Evolutionary conservation across 2,329 filamentous ascomycete genomes (phyloP).

Genomic region (Fusarium sp.): DNA sequence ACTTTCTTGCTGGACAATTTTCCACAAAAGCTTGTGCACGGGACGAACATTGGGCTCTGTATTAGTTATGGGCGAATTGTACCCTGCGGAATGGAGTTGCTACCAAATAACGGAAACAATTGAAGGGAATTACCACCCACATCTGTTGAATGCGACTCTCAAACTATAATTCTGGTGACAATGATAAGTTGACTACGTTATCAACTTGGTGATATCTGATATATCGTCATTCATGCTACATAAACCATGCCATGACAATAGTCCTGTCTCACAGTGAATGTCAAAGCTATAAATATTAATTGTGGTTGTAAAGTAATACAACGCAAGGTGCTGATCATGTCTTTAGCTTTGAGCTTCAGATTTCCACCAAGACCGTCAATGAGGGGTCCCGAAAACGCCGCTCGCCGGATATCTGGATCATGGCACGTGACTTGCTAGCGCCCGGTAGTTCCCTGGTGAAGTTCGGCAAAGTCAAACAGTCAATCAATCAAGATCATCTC

Average conservation of each 20-base stretch:
- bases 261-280: neutral
- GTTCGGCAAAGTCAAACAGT: conserved; percentile 60
- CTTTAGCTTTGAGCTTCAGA: neutral
- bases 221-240: neutral
- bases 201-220: neutral
- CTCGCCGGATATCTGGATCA: conserved; percentile 16
- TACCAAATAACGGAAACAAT: conserved; percentile 46
- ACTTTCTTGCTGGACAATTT: conserved; percentile 37
- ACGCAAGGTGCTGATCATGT: neutral
- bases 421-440: conserved; percentile 51
- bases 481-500: conserved; percentile 60
- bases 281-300: neutral
- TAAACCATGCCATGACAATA: neutral
- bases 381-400: conserved; percentile 42
- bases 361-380: conserved; percentile 17
- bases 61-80: conserved; percentile 45
- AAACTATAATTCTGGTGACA: neutral
- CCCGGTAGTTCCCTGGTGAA: conserved; percentile 49
- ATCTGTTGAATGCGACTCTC: conserved; percentile 23
- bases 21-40: conserved; percentile 44
- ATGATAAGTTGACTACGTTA: neutral
- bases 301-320: neutral
- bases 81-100: conserved; percentile 45
- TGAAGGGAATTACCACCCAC: conserved; percentile 38
- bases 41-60: conserved; percentile 46